Evolutionary conservation across 2,329 filamentous ascomycete species (phyloP).

Genomic region (Xylaria sp.): DNA sequence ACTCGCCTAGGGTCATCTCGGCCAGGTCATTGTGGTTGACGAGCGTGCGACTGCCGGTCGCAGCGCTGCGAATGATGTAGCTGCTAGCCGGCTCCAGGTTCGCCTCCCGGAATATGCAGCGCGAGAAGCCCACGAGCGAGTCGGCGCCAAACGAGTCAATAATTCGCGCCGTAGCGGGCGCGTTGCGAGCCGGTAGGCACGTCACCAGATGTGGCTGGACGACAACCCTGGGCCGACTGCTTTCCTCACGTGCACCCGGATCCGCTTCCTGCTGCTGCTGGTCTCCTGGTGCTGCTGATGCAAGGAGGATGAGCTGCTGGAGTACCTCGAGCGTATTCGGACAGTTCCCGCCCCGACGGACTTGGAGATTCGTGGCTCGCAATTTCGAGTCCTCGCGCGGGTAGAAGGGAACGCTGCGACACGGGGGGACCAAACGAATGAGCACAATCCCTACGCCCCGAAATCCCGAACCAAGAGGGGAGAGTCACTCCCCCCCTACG

Average conservation of each 20-base stretch:
- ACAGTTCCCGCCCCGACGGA: constrained; percentile 66
- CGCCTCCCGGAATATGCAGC: constrained; percentile 55
- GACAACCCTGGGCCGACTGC: constrained; percentile 21
- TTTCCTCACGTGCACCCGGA: constrained; percentile 5
- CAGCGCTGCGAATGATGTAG: constrained; percentile 60
- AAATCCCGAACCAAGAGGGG: no score
- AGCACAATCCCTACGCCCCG: constrained; percentile 4
- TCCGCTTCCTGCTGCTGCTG: constrained; percentile 1
- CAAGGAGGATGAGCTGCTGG: constrained; percentile 48
- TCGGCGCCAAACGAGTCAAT: constrained; percentile 46
- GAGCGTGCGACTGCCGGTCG: constrained; percentile 59
- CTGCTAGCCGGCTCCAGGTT: constrained; percentile 57
- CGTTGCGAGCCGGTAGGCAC: constrained; percentile 48
- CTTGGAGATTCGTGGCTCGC: constrained; percentile 53
- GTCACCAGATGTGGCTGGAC: constrained; percentile 41
- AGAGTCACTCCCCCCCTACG: not conserved
- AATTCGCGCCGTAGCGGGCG: constrained; percentile 49
- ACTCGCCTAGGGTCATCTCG: constrained; percentile 63
- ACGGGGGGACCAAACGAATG: constrained; percentile 4
- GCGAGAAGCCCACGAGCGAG: constrained; percentile 41
- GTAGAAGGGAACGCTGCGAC: constrained; percentile 56
- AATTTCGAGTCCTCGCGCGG: constrained; percentile 68
- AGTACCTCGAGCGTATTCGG: constrained; percentile 68
- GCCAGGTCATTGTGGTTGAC: constrained; percentile 64
- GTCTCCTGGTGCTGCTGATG: no score